Conservation (phyloP, 352 stramenopile genomes). For the Phytophthora palmivora region DNA sequence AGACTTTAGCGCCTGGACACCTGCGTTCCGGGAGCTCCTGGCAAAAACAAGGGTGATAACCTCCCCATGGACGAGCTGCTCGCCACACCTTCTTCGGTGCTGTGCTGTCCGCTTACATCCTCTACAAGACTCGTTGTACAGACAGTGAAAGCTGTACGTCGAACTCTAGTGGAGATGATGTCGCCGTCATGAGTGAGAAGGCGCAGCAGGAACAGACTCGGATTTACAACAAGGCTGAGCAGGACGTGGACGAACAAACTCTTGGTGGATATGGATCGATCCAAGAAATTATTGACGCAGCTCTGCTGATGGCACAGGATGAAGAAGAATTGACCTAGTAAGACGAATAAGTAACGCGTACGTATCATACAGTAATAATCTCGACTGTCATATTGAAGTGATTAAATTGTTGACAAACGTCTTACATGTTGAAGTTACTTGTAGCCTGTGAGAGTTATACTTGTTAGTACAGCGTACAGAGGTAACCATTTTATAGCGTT, state of each 20-base stretch:
- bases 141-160: slow-evolving; percentile 31
- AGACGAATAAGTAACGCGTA: slow-evolving; percentile 28
- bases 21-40: slow-evolving; percentile 65
- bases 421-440: no score
- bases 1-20: slow-evolving; percentile 57
- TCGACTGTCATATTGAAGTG: slow-evolving; percentile 20
- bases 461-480: no score
- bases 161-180: slow-evolving; percentile 35
- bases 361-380: slow-evolving; percentile 21
- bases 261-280: slow-evolving; percentile 49
- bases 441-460: not conserved
- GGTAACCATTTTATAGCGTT: no score
- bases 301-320: slow-evolving; percentile 64
- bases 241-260: slow-evolving; percentile 27
- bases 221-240: slow-evolving; percentile 1
- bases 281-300: slow-evolving; percentile 60
- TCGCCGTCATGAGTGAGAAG: slow-evolving; percentile 9
- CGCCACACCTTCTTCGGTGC: slow-evolving; percentile 64
- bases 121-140: slow-evolving; percentile 46
- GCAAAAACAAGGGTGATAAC: slow-evolving; percentile 71
- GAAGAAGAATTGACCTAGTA: slow-evolving; percentile 57
- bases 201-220: slow-evolving; percentile 18
- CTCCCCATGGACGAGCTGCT: slow-evolving; percentile 72
- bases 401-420: not conserved
- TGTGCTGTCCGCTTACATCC: slow-evolving; percentile 69